These are phyloP conservation scores for Triticum monococcum DNA, from an alignment of 176 grass and related monocot genomes.

Conservation along the genomic window DNA sequence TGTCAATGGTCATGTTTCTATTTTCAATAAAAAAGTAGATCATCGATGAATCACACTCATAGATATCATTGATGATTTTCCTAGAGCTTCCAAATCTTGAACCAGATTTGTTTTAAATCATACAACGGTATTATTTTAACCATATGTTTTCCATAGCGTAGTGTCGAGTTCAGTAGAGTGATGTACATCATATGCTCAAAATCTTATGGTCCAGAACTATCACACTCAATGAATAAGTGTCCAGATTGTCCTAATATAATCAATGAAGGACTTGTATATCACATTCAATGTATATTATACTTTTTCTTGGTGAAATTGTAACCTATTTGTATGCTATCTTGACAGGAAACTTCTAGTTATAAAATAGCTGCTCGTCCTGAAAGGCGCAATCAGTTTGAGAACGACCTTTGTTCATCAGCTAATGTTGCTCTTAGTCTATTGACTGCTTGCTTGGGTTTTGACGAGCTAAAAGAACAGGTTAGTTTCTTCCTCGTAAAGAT, in stretches of 20 bases:
- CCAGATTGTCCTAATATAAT: slow-evolving; percentile 12
- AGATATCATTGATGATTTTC: not conserved
- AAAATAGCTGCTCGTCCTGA: slow-evolving; percentile 93
- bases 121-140: not conserved
- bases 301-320: slow-evolving; percentile 25
- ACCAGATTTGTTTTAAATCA: not conserved
- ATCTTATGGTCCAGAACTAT: not conserved
- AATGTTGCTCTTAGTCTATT: slow-evolving; percentile 75
- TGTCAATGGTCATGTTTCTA: no score
- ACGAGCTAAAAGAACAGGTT: slow-evolving; percentile 93
- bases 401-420: slow-evolving; percentile 77
- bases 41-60: not conserved
- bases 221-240: not conserved
- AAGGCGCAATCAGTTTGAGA: slow-evolving; percentile 90
- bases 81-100: not conserved
- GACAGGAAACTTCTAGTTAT: slow-evolving; percentile 89
- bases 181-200: not conserved
- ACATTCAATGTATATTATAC: not conserved
- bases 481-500: slow-evolving; percentile 25
- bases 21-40: no score
- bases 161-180: not conserved
- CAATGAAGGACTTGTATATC: not conserved
- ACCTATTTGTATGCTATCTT: slow-evolving; percentile 26
- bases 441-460: slow-evolving; percentile 89
- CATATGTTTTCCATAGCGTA: not conserved